phyloP scores from a whole-genome alignment of 129 eudicot species.

The Ambrosia trifida region DNA sequence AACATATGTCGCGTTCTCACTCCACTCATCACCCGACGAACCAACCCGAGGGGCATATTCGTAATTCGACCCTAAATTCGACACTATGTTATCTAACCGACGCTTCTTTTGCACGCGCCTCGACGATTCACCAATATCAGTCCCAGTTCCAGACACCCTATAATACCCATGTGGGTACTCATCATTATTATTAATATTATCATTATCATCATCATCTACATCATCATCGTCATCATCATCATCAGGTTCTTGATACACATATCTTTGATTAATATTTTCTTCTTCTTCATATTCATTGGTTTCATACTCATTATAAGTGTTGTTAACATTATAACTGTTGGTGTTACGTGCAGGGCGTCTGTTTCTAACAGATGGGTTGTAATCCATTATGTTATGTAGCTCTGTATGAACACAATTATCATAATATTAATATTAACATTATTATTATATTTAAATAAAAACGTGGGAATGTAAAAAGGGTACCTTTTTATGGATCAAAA shows the following conservation, averaged over 20 bases:
- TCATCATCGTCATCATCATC: constrained; percentile 37
- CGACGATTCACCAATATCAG: constrained; percentile 46
- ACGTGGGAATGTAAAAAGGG: not conserved
- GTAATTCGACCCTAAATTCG: constrained; percentile 45
- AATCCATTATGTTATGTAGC: constrained; percentile 23
- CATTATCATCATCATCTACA: constrained; percentile 25
- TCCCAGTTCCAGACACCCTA: constrained; percentile 37
- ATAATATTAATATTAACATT: not conserved
- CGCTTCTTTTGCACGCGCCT: constrained; percentile 71
- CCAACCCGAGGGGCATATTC: constrained; percentile 51
- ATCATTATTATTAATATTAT: not conserved
- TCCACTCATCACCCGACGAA: constrained; percentile 51
- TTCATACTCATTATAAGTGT: constrained; percentile 32
- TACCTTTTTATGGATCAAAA: constrained; percentile 18
- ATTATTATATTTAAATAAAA: not conserved
- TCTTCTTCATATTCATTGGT: constrained; percentile 48
- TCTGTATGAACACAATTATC: not conserved
- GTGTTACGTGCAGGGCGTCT: constrained; percentile 46
- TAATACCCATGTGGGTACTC: constrained; percentile 36
- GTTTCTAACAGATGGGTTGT: constrained; percentile 37
- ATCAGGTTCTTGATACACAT: constrained; percentile 24
- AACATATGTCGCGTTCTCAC: constrained; percentile 24
- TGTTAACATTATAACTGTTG: constrained; percentile 31
- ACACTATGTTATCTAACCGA: constrained; percentile 47
- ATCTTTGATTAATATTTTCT: constrained; percentile 31